Conservation (phyloP, 306 rosid species). For the Vicia villosa region DNA sequence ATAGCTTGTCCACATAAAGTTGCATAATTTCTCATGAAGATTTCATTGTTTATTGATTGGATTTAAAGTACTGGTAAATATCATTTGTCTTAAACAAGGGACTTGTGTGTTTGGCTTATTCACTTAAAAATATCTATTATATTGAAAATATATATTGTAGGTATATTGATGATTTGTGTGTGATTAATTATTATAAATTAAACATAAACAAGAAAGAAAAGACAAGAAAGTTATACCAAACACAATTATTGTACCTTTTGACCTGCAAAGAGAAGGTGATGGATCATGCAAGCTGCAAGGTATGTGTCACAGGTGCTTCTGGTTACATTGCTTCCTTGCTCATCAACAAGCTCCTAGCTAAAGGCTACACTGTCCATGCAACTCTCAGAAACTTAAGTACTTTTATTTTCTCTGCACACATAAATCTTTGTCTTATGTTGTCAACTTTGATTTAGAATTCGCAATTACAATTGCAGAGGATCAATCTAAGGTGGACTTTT, state of each 20-base stretch:
- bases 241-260: neutral
- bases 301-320: constrained; percentile 58
- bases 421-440: neutral
- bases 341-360: constrained; percentile 44
- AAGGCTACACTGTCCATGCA: constrained; percentile 56
- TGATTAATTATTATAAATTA: neutral
- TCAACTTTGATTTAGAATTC: neutral
- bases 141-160: too few species aligned
- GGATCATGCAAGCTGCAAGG: constrained; percentile 7
- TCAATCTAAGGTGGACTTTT: constrained; percentile 38
- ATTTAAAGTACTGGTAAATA: too few species aligned
- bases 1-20: too few species aligned
- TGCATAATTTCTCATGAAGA: too few species aligned
- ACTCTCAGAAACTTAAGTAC: constrained; percentile 56
- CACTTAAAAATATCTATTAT: neutral
- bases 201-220: neutral
- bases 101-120: too few species aligned
- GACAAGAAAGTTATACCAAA: neutral
- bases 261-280: neutral
- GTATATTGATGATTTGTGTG: neutral
- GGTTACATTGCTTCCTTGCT: constrained; percentile 52
- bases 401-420: neutral
- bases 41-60: too few species aligned
- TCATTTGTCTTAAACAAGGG: too few species aligned
- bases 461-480: constrained; percentile 40